Evolutionary conservation across 2,329 filamentous ascomycete species (phyloP).

Genomic region (Myriosclerotinia duriaeana): DNA sequence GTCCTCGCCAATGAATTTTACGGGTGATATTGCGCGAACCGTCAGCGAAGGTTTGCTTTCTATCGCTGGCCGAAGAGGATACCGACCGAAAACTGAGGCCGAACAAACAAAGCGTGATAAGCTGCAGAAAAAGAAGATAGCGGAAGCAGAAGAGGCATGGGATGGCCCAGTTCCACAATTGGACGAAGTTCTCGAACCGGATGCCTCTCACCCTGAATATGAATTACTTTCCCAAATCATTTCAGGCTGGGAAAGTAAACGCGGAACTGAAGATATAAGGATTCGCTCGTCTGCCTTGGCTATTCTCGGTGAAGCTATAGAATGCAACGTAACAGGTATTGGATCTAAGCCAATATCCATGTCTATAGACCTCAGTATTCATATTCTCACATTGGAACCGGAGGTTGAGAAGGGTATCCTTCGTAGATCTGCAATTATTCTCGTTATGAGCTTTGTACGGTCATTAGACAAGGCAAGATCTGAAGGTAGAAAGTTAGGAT

Average conservation of each 20-base stretch:
- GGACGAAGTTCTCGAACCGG: constrained; percentile 42
- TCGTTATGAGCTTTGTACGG: constrained; percentile 60
- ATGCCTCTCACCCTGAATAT: constrained; percentile 39
- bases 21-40: constrained; percentile 52
- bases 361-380: constrained; percentile 62
- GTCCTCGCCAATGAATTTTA: constrained; percentile 55
- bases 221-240: constrained; percentile 60
- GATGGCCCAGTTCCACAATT: constrained; percentile 53
- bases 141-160: constrained; percentile 55
- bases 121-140: constrained; percentile 49
- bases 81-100: constrained; percentile 58
- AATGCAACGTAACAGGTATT: constrained; percentile 59
- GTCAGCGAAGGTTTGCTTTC: constrained; percentile 60
- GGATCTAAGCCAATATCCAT: constrained; percentile 53
- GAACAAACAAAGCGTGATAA: constrained; percentile 54
- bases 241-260: constrained; percentile 64
- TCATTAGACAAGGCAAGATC: constrained; percentile 57
- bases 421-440: constrained; percentile 63
- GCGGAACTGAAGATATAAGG: constrained; percentile 66
- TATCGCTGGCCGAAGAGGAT: constrained; percentile 62
- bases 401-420: constrained; percentile 62
- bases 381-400: constrained; percentile 62
- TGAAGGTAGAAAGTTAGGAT: constrained; percentile 48
- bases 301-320: constrained; percentile 59
- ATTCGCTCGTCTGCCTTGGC: constrained; percentile 69